Conservation (phyloP, 2,329 filamentous ascomycete genomes). For the Xylariaceae sp. region DNA sequence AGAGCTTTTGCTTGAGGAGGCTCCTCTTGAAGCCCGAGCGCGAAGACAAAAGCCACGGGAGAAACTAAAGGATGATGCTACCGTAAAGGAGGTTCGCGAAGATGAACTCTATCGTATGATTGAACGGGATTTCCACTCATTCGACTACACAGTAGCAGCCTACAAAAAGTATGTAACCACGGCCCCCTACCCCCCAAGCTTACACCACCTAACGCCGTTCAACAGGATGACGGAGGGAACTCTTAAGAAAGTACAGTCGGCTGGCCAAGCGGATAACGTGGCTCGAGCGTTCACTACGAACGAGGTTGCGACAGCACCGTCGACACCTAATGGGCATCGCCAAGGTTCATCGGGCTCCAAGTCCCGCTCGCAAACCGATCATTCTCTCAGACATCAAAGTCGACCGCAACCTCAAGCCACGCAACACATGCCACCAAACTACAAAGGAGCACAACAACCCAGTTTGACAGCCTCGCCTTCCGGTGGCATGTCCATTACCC, state of each 20-base stretch:
- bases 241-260: conserved; percentile 3
- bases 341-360: conserved; percentile 17
- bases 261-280: conserved; percentile 22
- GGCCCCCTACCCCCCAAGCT: neutral
- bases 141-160: conserved; percentile 83
- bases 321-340: conserved; percentile 23
- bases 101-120: conserved; percentile 94
- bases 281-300: conserved; percentile 50
- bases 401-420: conserved; percentile 20
- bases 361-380: conserved; percentile 9
- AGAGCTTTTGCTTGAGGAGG: conserved; percentile 87
- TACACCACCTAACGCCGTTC: conserved; percentile 4
- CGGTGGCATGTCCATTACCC: conserved; percentile 83
- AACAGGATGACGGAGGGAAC: conserved; percentile 36
- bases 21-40: conserved; percentile 85
- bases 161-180: conserved; percentile 58
- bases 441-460: conserved; percentile 41
- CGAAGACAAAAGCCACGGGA: conserved; percentile 91
- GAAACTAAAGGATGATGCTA: conserved; percentile 86
- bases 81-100: conserved; percentile 87
- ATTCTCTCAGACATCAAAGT: conserved; percentile 5
- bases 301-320: conserved; percentile 40
- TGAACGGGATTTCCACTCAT: conserved; percentile 86
- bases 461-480: conserved; percentile 68
- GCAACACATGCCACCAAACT: conserved; percentile 39